Conservation (phyloP, 2,329 filamentous ascomycete genomes). For the Colletotrichum incanum region DNA sequence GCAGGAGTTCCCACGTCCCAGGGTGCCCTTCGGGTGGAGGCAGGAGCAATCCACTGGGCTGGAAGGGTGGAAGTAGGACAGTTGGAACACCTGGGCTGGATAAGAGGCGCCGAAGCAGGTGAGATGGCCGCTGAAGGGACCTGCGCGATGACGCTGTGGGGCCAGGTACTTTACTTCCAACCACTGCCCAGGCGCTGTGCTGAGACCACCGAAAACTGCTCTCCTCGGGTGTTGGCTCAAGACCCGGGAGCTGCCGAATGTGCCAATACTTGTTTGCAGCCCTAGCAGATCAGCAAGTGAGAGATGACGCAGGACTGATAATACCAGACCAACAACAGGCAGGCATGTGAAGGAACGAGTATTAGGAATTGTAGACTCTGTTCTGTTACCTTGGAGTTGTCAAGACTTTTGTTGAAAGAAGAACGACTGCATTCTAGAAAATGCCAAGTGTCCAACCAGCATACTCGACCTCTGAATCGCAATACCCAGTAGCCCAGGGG, state of each 20-base stretch:
- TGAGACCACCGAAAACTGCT: conserved; percentile 17
- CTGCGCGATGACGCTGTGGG: conserved; percentile 39
- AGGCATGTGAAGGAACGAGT: background rate
- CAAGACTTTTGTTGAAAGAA: background rate
- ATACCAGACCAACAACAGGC: background rate
- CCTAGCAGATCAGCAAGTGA: conserved; percentile 22
- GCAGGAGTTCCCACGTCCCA: conserved; percentile 30
- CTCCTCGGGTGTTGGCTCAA: conserved; percentile 22
- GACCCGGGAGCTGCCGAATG: conserved; percentile 34
- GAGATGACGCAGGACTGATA: conserved; percentile 27
- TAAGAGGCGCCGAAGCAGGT: conserved; percentile 23
- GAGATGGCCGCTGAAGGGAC: conserved; percentile 32
- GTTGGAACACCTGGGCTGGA: conserved; percentile 15
- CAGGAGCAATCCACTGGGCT: conserved; percentile 29
- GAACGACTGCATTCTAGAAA: background rate
- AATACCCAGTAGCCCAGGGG: conserved; percentile 1
- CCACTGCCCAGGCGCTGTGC: conserved; percentile 3
- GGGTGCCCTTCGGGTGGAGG: conserved; percentile 32
- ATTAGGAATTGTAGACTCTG: background rate
- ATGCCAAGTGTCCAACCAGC: conserved; percentile 10
- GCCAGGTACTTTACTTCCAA: conserved; percentile 28
- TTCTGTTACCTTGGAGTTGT: conserved; percentile 1
- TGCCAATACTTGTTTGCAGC: conserved; percentile 32
- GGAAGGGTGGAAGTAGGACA: conserved; percentile 18
- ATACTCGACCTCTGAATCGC: conserved; percentile 27